Percentiles rank a stretch among this genome's conserved stretches.
These are phyloP conservation scores for Eimeria praecox DNA, from an alignment of 169 alveolate species.

Conservation along the genomic window DNA sequence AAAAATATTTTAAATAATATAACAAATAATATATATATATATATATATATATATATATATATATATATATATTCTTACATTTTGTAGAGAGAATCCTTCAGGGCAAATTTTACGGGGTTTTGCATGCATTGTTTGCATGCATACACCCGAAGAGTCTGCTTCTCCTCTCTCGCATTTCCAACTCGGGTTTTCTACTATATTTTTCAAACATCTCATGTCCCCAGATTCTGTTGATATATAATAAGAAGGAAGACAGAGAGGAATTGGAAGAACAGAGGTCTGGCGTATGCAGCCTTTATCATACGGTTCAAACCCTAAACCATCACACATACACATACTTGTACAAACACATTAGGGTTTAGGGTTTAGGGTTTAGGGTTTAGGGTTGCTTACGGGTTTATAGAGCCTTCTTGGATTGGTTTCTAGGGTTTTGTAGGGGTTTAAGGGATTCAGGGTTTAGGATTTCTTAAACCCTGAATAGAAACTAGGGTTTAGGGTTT, in stretches of 20 bases:
- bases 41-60: no score
- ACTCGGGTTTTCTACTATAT: background rate
- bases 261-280: slow-evolving; percentile 33
- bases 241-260: slow-evolving; percentile 23
- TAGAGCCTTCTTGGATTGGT: no score
- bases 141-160: slow-evolving; percentile 1
- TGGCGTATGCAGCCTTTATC: slow-evolving; percentile 75
- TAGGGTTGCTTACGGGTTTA: no score
- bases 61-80: background rate
- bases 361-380: background rate
- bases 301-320: slow-evolving; percentile 65
- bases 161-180: slow-evolving; percentile 36
- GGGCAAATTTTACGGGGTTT: background rate
- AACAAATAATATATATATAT: no score
- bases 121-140: background rate
- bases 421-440: background rate
- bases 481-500: background rate
- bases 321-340: background rate
- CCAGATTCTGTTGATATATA: background rate
- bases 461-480: background rate
- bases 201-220: background rate
- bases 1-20: no score
- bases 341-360: background rate
- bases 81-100: slow-evolving; percentile 9
- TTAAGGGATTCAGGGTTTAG: background rate